phyloP scores from a whole-genome alignment of 345 rosid species.

The Eucalyptus erythrocorys region DNA sequence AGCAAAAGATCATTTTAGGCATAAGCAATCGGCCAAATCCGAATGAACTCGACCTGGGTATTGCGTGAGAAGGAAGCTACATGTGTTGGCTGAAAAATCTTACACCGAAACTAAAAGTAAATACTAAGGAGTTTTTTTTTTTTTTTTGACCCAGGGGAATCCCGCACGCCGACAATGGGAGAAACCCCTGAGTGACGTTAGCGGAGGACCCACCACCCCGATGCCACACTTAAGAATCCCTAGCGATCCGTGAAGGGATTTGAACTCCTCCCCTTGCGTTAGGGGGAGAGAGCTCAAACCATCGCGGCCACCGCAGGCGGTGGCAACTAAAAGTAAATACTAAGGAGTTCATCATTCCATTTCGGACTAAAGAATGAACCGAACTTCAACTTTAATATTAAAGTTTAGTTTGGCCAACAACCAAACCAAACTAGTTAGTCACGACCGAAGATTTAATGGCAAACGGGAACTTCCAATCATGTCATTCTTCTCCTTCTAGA shows the following conservation, averaged over 20 bases:
- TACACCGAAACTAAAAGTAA: not conserved
- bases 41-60: not conserved
- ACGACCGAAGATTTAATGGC: not conserved
- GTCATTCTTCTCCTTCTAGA: not conserved
- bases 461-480: not conserved
- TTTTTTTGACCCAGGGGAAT: too few species aligned
- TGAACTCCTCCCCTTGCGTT: too few species aligned
- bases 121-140: not conserved
- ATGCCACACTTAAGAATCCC: too few species aligned
- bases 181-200: too few species aligned
- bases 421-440: not conserved
- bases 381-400: not conserved
- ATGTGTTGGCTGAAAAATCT: not conserved
- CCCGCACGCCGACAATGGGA: too few species aligned
- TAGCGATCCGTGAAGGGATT: too few species aligned
- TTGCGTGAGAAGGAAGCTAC: not conserved
- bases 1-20: not conserved
- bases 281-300: too few species aligned
- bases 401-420: not conserved
- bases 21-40: not conserved
- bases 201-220: too few species aligned
- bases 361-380: not conserved
- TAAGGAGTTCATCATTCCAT: not conserved
- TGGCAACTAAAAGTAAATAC: not conserved
- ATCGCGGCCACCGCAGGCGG: too few species aligned